Base-by-base conservation (phyloP, 73 alveolate genomes). In the Urostyla sp. region DNA sequence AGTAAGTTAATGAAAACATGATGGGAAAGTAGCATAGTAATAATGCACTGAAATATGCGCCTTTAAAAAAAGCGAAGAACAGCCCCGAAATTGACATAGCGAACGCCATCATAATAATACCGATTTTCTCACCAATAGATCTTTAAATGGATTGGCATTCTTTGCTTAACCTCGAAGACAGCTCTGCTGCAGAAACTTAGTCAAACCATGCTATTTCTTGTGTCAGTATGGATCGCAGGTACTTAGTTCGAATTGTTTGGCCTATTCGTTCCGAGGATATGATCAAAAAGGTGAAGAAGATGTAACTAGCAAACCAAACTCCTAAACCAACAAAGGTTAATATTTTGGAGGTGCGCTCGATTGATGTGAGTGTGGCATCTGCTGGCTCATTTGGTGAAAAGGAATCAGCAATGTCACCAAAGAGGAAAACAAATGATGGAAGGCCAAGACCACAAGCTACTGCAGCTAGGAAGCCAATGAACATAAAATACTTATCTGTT, bases 201-300 rank as follows among this genome's bases (percentile, higher is more conserved):
- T 94, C 98, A 67, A 91, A 94, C 98, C 98, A 94, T 13, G 90
- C 84, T 8, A 94, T 75, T 46, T 92, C 97, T 76, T 91, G 67
- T 20, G 45, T 63, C 6, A 94, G 60, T 15, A 94, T 82, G 1
- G 96, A 84, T 43, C 67, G 43, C 28, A 94, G 80, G 49, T 91
- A 94, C 24, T 45, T 43, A 31, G 76, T 49, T 84, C 95, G 83
- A 44, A 72, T 87, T 51, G 57, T 88, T 20, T 60, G 45, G 16
- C 88, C 72, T 26, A 85, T 72, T 26, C 80, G 43, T 34, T 72
- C 92, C 0, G 80, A 51, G 11, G 69, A 60, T 23, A 88, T 87
- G 23, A 78, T 53, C 28, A 59, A 52, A 37, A 80, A 28, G 7
- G 85, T 24, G 66, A 80, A 80, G 78, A 69, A 80, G 30, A 67